These are phyloP conservation scores for Mortierella sp. DNA, from an alignment of 371 early-diverging fungal genomes.

Conservation along the genomic window DNA sequence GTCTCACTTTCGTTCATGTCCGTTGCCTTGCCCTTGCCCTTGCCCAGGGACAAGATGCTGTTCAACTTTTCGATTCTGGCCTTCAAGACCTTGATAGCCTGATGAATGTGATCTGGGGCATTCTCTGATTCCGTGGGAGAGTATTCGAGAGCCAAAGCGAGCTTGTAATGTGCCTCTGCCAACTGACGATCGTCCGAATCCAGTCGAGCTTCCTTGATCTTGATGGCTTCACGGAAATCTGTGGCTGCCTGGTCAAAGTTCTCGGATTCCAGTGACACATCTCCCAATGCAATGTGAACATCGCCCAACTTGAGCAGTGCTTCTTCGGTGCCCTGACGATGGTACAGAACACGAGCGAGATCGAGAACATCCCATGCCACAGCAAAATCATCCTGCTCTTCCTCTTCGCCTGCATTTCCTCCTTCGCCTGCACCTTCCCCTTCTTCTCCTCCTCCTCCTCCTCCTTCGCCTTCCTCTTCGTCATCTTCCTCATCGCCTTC, in stretches of 20 bases:
- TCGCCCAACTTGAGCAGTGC: constrained; percentile 76
- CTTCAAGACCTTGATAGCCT: constrained; percentile 66
- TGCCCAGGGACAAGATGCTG: constrained; percentile 38
- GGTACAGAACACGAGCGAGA: constrained; percentile 84
- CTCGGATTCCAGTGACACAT: constrained; percentile 89
- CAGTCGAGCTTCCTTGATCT: constrained; percentile 71
- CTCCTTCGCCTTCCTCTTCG: constrained; percentile 61
- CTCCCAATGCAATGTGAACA: constrained; percentile 79
- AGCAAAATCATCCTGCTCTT: constrained; percentile 81
- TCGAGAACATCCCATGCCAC: constrained; percentile 91
- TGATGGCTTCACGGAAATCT: constrained; percentile 78
- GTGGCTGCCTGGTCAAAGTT: constrained; percentile 84
- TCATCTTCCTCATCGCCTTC: constrained; percentile 62
- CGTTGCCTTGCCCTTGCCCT: constrained; percentile 56
- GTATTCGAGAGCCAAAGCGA: constrained; percentile 78
- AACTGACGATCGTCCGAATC: constrained; percentile 77
- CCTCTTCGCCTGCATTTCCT: constrained; percentile 56
- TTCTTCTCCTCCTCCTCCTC: constrained; percentile 52
- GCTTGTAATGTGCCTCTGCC: constrained; percentile 86
- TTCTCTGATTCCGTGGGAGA: constrained; percentile 56
- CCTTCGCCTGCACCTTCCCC: constrained; percentile 57
- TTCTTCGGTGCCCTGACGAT: constrained; percentile 67
- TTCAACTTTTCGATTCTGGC: constrained; percentile 57
- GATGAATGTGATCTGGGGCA: constrained; percentile 69
- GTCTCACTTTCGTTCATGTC: constrained; percentile 48